Evolutionary conservation across 371 early-diverging fungal genomes (phyloP), one percentile per base, ranked within the genome.

Genomic region (Apophysomyces elegans): DNA sequence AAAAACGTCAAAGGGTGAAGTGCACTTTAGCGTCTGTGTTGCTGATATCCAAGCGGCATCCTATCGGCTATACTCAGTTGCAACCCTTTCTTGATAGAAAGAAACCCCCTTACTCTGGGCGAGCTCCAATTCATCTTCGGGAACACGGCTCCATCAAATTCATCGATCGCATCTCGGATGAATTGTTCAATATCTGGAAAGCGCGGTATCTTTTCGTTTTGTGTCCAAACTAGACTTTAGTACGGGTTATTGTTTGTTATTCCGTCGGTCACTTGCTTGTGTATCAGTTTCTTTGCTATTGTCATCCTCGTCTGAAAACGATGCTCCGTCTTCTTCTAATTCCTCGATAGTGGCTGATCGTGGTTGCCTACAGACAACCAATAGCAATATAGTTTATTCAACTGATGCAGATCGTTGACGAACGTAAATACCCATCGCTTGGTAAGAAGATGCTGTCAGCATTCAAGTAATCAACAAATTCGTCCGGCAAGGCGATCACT

Each of bases 121-220:
- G 95, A 89, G 54, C 92, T 91, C 98, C 98, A 98, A 71, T 92
- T 94, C 63, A 97, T 84, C 57, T 96, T 95, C 13, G 97, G 96
- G 70, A 98, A 94, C 14, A 93, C 93, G 32, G 83, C 86, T 4
- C 95, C 95, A 37, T 91, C 95, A 35, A 92, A 85, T 35, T 84
- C 80, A 5, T 78, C 81, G 16, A 98, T 89, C 1, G 87, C 81
- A n/a, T 77, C 70, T 56, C 74, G 75, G 37, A 98, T 93, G 26
- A 81, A 77, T 1, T 69, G 66, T 35, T 87, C 89, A 13, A 91
- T 63, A 6, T 72, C 79, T 1, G 92, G 91, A 71, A 91, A 88
- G 21, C 78, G 73, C 7, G 86, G 87, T 38, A 63, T 74, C 73
- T 80, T 26, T 26, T 26, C 32, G 32, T 26, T 26, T 26, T 26